Percentiles rank a stretch among this genome's conserved stretches.
phyloP scores from a whole-genome alignment of 169 alveolate genomes.

The Plasmodium gonderi region DNA sequence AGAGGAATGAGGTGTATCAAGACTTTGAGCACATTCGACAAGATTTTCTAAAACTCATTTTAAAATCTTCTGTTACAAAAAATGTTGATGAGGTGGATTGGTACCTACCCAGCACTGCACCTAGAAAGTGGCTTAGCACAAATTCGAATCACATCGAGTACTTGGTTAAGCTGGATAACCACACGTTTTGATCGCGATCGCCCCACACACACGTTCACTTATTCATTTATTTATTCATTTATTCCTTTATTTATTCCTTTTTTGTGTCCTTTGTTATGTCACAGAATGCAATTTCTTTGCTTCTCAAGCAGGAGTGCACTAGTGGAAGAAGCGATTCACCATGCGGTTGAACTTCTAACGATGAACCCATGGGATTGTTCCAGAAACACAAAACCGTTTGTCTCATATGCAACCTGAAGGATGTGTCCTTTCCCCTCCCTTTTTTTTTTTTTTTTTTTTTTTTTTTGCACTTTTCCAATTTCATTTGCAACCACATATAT shows the following conservation, averaged over 20 bases:
- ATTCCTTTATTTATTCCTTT: no score
- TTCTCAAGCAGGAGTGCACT: no score
- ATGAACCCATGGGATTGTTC: neutral
- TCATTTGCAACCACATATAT: neutral
- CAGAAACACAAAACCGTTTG: neutral
- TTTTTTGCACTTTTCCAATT: neutral
- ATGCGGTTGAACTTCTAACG: no score
- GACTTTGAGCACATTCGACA: conserved; percentile 56
- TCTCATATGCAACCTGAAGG: neutral
- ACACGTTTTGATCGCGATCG: neutral
- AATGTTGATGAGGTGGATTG: conserved; percentile 66
- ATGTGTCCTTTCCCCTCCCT: neutral
- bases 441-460: neutral
- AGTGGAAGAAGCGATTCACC: no score
- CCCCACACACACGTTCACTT: no score
- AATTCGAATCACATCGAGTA: conserved; percentile 31
- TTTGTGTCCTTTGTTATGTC: no score
- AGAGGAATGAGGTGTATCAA: conserved; percentile 56
- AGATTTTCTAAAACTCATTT: conserved; percentile 46
- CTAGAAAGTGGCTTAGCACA: conserved; percentile 33
- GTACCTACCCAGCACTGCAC: conserved; percentile 40
- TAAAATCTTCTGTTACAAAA: conserved; percentile 44
- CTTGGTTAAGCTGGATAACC: conserved; percentile 38
- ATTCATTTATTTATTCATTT: no score
- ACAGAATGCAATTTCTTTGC: no score